Evolutionary conservation across 768 basidiomycete species (phyloP).

Genomic region (Polyporus arcularius): DNA sequence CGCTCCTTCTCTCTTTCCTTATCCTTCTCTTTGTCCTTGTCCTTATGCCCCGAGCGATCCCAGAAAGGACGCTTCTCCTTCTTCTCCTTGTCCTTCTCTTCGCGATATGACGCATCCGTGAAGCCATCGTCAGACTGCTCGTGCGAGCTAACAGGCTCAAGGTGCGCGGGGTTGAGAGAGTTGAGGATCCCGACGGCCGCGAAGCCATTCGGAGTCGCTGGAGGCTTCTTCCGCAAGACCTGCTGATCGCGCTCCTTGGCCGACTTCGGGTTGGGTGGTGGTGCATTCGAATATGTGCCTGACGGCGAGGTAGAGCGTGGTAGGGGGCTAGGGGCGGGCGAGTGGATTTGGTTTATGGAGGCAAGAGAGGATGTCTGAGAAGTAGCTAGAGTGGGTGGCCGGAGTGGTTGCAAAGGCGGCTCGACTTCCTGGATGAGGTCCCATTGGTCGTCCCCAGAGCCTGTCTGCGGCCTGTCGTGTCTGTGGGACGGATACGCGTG

Average conservation of each 20-base stretch:
- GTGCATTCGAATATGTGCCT: conserved; percentile 6
- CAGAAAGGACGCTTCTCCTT: conserved; percentile 60
- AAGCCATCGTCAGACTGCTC: conserved; percentile 36
- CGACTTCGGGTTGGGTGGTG: conserved; percentile 6
- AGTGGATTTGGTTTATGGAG: conserved; percentile 10
- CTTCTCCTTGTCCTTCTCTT: conserved; percentile 40
- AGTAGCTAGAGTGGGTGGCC: conserved; percentile 6
- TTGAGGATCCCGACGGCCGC: conserved; percentile 57
- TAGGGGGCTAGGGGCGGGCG: conserved; percentile 14
- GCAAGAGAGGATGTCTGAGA: conserved; percentile 15
- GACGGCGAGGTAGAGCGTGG: conserved; percentile 14
- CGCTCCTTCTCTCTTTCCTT: conserved; percentile 37
- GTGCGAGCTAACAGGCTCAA: conserved; percentile 22
- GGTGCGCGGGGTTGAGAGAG: conserved; percentile 59
- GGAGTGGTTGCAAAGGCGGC: conserved; percentile 12
- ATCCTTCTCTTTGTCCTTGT: conserved; percentile 39
- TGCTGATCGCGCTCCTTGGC: conserved; percentile 25
- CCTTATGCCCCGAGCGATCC: conserved; percentile 37
- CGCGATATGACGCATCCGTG: conserved; percentile 28
- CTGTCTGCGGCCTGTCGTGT: conserved; percentile 17
- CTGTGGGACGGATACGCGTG: conserved; percentile 10
- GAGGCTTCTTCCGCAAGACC: conserved; percentile 30
- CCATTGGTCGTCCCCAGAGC: conserved; percentile 28
- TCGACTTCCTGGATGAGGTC: conserved; percentile 25
- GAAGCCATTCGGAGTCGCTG: conserved; percentile 26